Percentiles rank a stretch among this genome's conserved stretches.
phyloP scores from a whole-genome alignment of 768 basidiomycete species.

The Dentipellis sp. region DNA sequence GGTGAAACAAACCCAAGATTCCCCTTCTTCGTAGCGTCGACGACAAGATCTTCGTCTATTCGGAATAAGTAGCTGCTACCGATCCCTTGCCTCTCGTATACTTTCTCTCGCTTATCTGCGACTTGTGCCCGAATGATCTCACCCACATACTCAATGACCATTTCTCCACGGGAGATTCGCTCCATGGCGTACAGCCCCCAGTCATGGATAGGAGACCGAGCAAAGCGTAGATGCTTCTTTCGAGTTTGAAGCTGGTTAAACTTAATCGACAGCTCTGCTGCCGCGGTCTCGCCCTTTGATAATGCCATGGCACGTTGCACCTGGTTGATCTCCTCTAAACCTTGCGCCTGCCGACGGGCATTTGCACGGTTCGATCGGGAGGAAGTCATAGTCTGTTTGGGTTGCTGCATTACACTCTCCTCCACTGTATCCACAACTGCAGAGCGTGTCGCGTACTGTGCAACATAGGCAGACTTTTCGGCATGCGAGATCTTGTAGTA shows the following conservation, averaged over 20 bases:
- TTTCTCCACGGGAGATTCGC: slow-evolving; percentile 85
- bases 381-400: slow-evolving; percentile 51
- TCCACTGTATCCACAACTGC: slow-evolving; percentile 30
- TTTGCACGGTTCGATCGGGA: slow-evolving; percentile 89
- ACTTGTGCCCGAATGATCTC: slow-evolving; percentile 93
- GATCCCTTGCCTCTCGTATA: slow-evolving; percentile 94
- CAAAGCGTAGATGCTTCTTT: slow-evolving; percentile 96
- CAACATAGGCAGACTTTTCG: slow-evolving; percentile 87
- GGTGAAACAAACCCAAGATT: slow-evolving; percentile 78
- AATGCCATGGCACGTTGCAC: slow-evolving; percentile 73
- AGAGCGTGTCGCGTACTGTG: slow-evolving; percentile 70
- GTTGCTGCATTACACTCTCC: slow-evolving; percentile 38
- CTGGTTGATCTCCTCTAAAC: slow-evolving; percentile 91
- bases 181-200: slow-evolving; percentile 99
- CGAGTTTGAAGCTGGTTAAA: slow-evolving; percentile 97
- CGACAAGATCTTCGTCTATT: slow-evolving; percentile 95
- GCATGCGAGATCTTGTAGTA: slow-evolving; percentile 91
- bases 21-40: slow-evolving; percentile 98
- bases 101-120: slow-evolving; percentile 94
- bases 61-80: slow-evolving; percentile 97
- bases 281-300: slow-evolving; percentile 65
- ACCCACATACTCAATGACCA: slow-evolving; percentile 99
- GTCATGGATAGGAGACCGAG: slow-evolving; percentile 92
- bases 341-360: slow-evolving; percentile 83
- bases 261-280: slow-evolving; percentile 75